A percentile compares a stretch with the other conserved stretches of the same genome.
These are phyloP conservation scores for Furcasterigmium furcatum DNA, from an alignment of 2,329 filamentous ascomycete genomes.

Conservation along the genomic window DNA sequence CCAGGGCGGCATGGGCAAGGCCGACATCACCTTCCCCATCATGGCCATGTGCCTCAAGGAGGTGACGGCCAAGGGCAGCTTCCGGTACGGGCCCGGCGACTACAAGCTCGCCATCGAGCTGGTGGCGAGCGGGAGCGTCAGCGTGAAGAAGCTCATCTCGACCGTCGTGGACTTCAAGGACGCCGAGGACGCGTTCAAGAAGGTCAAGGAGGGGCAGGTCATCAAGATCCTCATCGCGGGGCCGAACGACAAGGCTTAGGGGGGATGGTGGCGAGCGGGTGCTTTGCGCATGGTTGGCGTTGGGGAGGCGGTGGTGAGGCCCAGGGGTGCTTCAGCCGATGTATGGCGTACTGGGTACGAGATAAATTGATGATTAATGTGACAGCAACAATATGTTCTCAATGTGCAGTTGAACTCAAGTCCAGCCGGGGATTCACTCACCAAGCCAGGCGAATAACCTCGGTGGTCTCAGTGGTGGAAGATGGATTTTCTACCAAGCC, in stretches of 20 bases:
- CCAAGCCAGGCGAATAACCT: no score
- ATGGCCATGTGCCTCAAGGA: constrained; percentile 89
- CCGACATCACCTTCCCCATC: constrained; percentile 88
- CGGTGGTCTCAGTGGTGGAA: no score
- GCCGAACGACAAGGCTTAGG: constrained; percentile 54
- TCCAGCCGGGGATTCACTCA: no score
- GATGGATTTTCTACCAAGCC: no score
- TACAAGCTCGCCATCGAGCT: constrained; percentile 82
- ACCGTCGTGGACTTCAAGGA: constrained; percentile 74
- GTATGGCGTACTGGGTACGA: no score
- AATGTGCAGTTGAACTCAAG: no score
- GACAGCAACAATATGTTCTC: no score
- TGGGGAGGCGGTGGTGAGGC: no score
- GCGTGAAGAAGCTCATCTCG: constrained; percentile 80
- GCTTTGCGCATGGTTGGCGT: background rate
- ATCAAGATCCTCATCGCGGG: constrained; percentile 69
- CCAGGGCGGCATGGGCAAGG: constrained; percentile 86
- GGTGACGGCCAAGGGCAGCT: constrained; percentile 80
- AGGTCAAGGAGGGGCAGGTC: constrained; percentile 79
- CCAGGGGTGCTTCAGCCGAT: no score
- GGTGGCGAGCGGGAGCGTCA: constrained; percentile 68
- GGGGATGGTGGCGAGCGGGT: background rate
- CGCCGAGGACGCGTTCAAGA: constrained; percentile 82
- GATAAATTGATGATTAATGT: no score
- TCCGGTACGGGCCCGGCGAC: constrained; percentile 85